A percentile compares a stretch with the other conserved stretches of the same genome.
Conservation (phyloP, 78 protist species). For the Anaeramoeba flamelloides region DNA sequence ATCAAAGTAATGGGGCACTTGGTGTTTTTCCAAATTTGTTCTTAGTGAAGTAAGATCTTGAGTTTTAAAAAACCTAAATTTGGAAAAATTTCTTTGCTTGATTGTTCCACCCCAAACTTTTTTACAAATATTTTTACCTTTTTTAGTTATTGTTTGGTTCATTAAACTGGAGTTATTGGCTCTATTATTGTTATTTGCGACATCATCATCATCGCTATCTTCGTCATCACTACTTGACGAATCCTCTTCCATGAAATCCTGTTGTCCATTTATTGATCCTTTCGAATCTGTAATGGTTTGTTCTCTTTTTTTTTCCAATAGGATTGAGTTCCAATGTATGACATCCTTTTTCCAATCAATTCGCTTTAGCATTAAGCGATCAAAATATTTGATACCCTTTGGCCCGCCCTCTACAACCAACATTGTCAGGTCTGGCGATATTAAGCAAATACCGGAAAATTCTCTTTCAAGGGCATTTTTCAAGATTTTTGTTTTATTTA, state of each 20-base stretch:
- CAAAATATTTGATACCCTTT: not conserved
- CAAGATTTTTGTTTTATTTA: not conserved
- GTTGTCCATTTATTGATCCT: too few species aligned
- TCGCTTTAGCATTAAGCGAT: not conserved
- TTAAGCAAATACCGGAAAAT: not conserved
- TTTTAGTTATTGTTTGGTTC: too few species aligned
- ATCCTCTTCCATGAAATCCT: not conserved
- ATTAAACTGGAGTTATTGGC: too few species aligned
- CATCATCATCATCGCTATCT: not conserved
- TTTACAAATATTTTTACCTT: not conserved
- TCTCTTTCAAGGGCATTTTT: not conserved
- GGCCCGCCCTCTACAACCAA: not conserved
- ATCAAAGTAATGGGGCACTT: not conserved
- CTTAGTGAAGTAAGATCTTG: not conserved
- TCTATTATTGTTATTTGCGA: not conserved
- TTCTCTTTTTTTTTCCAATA: not conserved
- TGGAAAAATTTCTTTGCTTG: not conserved
- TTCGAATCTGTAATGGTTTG: not conserved
- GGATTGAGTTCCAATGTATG: too few species aligned
- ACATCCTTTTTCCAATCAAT: not conserved
- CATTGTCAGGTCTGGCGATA: not conserved
- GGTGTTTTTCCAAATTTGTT: not conserved
- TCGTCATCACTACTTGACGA: not conserved
- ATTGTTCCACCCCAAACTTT: not conserved
- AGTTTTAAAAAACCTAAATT: not conserved